These are phyloP conservation scores for Dianthus caryophyllus DNA, from an alignment of 148 eudicot species.

Conservation along the genomic window DNA sequence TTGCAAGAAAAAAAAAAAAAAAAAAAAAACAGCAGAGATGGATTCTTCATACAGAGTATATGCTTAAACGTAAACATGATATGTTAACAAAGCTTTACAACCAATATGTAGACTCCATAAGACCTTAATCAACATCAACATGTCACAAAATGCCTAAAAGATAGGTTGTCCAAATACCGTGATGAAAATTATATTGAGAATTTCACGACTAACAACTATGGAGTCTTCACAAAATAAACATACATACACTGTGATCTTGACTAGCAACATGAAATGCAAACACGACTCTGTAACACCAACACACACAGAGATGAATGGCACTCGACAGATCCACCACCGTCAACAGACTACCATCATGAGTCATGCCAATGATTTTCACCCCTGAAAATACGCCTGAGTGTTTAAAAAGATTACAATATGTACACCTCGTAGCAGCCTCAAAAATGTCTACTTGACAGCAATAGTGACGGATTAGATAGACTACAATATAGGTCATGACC, in stretches of 20 bases:
- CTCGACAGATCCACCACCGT: not conserved
- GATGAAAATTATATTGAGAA: too few relatives aligned
- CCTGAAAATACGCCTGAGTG: not conserved
- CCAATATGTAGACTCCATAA: not conserved
- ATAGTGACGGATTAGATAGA: not conserved
- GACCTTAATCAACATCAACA: too few relatives aligned
- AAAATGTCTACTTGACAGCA: not conserved
- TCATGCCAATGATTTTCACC: not conserved
- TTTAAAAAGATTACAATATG: not conserved
- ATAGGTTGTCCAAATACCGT: too few relatives aligned
- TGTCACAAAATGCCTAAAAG: too few relatives aligned
- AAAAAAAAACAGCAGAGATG: not conserved
- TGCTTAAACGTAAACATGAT: not conserved
- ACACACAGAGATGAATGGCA: constrained; percentile 1
- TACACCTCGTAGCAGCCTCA: not conserved
- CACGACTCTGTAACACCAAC: not conserved
- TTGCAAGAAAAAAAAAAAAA: constrained; percentile 1
- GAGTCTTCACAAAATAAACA: too few relatives aligned
- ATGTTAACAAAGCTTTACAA: not conserved
- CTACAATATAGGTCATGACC: too few relatives aligned
- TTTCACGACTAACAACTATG: too few relatives aligned
- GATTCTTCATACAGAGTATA: not conserved
- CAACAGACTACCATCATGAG: not conserved
- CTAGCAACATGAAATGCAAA: not conserved
- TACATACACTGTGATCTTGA: not conserved